Base-by-base conservation (phyloP, 2,329 filamentous ascomycete genomes). In the Didymella glomerata region DNA sequence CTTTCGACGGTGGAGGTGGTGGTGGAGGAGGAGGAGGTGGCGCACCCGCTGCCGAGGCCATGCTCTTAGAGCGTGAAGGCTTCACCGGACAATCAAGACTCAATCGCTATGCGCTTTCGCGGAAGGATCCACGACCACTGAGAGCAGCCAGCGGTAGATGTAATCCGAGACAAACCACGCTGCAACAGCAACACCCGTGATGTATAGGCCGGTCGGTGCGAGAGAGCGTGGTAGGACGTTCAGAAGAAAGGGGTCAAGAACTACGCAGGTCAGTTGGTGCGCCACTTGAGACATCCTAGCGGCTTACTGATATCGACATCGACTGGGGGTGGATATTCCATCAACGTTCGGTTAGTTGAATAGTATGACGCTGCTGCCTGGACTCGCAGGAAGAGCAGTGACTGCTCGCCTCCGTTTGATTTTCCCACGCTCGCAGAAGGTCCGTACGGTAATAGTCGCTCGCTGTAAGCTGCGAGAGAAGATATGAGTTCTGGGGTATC, bases 361-460 rank as follows among this genome's bases (percentile, higher is more conserved):
- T 91, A 96, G 80, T 94, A 99, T 69, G 96, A 92, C 46, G 95
- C 93, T 20, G 89, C 87, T 14, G 93, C 86, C 63, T 85, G 83
- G 51, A 98, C 82, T 62, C 87, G 89, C 2, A 98, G 84, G 55
- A 96, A 86, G 8, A 95, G 81, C 28, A 87, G 71, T 0, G 89
- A 90, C 24, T 79, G 71, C 2, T 71, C 48, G 4, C 59, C 55
- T 27, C 65, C 25, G 8, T 25, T 53, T 27, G 30, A 41, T 42
- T 47, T 55, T 42, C 16, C 52, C 38, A 47, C 36, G 32, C 49
- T 32, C 52, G 14, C 48, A 42, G 30, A 51, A 22, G 47, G 10
- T 8, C 38, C 18, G 6, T 11, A 16, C 11, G 66, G 54, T 84
- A 83, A 14, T 18, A 81, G 83, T 4, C 80, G 76, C 59, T 84